Base-by-base conservation (phyloP, 2,329 filamentous ascomycete genomes). In the Parastagonospora avenae region DNA sequence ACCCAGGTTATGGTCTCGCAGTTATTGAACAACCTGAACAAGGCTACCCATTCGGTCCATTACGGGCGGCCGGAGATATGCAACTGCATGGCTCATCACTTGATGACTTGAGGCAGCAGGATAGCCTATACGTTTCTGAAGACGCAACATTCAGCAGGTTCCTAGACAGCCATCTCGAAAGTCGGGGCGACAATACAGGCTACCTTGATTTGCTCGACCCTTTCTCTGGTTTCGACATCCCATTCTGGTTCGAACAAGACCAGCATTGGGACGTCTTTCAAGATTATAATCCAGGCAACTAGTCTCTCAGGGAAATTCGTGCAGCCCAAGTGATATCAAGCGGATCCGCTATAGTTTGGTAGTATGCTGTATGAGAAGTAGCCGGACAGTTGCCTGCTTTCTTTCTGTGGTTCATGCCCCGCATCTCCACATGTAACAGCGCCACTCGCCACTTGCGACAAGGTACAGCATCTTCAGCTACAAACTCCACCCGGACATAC, bases 211-310 rank as follows among this genome's bases (percentile, higher is more conserved):
- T 55, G 12, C 42, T 57, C 9, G 68, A 72, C 37, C 57, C 64
- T 2, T 73, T 71, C 24, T 57, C 68, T 19, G 68, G 67, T 4
- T 73, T 71, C 33, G 70, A 72, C 39, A 72, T 72, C 28, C 68
- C 70, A 0, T 71, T 73, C 40, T 72, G 68, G 69, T 59, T 72
- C 31, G 69, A 68, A 5, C 66, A 72, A 42, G 69, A 71, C 47
- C 65, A 71, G 44, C 63, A 71, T 46, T 62, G 55, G 48, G 54
- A 64, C 10, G 62, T 66, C 35, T 30, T 62, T 16, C 59, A 60
- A 12, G 41, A 42, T n/a, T 48, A 42, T 11, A 37, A 37, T 24
- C 19, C 19, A 24, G 19, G 19, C 19, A 24, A 24, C 5, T 24
- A 24, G 19, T 24, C 19, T 24, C n/a, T n/a, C n/a, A 24, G 19